Base-by-base conservation (phyloP, 2,329 filamentous ascomycete species). In the Triangularia verruculosa region DNA sequence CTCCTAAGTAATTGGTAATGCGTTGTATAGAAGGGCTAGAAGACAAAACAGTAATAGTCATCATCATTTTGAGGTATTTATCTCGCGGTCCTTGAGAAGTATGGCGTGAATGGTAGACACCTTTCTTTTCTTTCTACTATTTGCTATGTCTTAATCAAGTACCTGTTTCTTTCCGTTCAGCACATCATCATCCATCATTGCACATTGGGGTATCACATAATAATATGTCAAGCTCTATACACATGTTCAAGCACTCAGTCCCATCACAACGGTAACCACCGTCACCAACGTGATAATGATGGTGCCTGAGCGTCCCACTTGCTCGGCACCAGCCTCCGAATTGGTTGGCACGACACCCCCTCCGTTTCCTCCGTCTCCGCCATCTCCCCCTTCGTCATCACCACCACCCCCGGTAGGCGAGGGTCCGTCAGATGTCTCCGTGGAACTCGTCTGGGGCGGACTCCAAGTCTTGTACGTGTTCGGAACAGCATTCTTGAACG, bases 381-480 rank as follows among this genome's bases (percentile, higher is more conserved):
- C 51, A 22, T 47, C 12, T 4, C 13, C 39, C 4, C 20, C 51
- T 13, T 27, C 20, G 15, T 2, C 25, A 15, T n/a, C 13, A 4
- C 13, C 13, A 39, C 15, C 15, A 15, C 13, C 34, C 4, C 34
- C 34, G 17, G 34, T 39, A 39, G 34, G 15, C 34, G 34, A 39
- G 5, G 34, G 17, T 2, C 22, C 51, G 27, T 28, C 24, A 27
- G 51, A 28, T 27, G 51, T 6, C n/a, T 15, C 15, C 3, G 51
- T 27, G 6, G 51, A 6, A 4, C 22, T 54, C 22, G 51, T 54
- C 22, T 25, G 22, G 13, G 51, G 51, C 51, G 22, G 22, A 6
- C 25, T 28, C 51, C 51, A 54, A n/a, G 51, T 28, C 25, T 54
- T 54, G 51, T 54, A 28, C 51, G 51, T 54, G n/a, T 54, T 54